phyloP scores from a whole-genome alignment of 176 grass and related monocot species.

The Paspalum vaginatum region DNA sequence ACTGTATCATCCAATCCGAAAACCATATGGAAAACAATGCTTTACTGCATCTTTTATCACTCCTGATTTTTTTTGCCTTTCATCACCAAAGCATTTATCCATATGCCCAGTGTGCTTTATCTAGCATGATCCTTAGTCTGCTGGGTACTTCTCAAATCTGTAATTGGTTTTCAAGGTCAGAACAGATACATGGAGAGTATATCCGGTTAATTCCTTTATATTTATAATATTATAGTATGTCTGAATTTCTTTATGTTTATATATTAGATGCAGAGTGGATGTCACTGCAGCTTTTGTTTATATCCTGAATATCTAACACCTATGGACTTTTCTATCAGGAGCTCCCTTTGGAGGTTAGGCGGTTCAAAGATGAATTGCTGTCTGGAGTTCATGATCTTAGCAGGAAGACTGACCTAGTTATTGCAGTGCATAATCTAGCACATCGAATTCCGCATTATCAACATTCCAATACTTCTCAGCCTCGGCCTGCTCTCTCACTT shows the following conservation, averaged over 20 bases:
- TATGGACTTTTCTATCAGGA: conserved; percentile 57
- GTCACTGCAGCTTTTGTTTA: neutral
- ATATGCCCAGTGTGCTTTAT: neutral
- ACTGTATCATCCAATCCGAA: neutral
- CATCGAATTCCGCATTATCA: conserved; percentile 65
- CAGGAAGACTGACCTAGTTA: conserved; percentile 81
- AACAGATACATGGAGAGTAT: conserved; percentile 24
- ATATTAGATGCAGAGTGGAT: neutral
- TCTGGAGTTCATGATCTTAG: conserved; percentile 61
- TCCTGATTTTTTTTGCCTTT: neutral
- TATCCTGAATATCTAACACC: conserved; percentile 16
- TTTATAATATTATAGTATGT: conserved; percentile 21
- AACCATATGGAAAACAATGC: neutral
- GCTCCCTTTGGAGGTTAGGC: conserved; percentile 58
- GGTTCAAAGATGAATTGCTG: conserved; percentile 79
- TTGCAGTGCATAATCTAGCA: conserved; percentile 95
- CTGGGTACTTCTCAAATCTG: conserved; percentile 6
- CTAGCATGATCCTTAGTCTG: neutral
- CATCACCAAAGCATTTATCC: neutral
- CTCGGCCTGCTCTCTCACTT: conserved; percentile 75
- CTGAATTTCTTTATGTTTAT: neutral
- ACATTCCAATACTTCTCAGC: conserved; percentile 49
- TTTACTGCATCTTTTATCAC: neutral
- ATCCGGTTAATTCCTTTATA: neutral
- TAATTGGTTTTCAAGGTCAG: neutral